Evolutionary conservation across 1,139 yeast genomes (phyloP).

Genomic region (Candida anutae): DNA sequence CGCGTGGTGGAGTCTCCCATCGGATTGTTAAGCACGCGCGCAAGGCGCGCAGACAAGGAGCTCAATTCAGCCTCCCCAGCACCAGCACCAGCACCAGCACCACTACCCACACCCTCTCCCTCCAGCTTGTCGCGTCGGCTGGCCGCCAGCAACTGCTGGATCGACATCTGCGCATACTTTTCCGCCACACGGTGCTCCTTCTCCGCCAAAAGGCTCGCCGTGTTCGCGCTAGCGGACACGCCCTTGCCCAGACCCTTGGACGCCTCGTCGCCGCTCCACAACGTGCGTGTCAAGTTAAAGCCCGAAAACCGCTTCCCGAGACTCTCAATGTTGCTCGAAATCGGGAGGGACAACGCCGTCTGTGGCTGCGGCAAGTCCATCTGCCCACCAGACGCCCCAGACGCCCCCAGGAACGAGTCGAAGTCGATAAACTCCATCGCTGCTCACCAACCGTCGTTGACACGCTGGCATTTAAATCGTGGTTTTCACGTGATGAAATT

Average conservation of each 20-base stretch:
- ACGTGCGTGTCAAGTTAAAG: constrained; percentile 25
- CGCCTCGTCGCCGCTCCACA: constrained; percentile 15
- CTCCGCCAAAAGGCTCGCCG: constrained; percentile 1
- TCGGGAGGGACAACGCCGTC: constrained; percentile 39
- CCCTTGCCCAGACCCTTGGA: not conserved
- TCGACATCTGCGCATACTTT: constrained; percentile 11
- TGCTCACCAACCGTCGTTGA: constrained; percentile 2
- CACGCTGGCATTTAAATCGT: too few relatives aligned
- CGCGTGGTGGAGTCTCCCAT: constrained; percentile 41
- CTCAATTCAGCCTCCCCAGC: constrained; percentile 2
- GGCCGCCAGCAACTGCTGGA: not conserved
- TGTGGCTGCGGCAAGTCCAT: constrained; percentile 34
- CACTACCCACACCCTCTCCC: not conserved
- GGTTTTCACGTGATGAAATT: too few relatives aligned
- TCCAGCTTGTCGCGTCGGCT: not conserved
- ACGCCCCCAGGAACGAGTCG: constrained; percentile 23
- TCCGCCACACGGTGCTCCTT: constrained; percentile 10
- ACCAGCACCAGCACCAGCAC: not conserved
- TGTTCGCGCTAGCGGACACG: not conserved
- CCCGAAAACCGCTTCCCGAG: constrained; percentile 29
- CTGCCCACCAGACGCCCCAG: constrained; percentile 5
- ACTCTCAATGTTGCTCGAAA: constrained; percentile 32
- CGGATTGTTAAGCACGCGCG: constrained; percentile 43
- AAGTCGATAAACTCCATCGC: constrained; percentile 39
- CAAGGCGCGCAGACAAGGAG: constrained; percentile 38